These are phyloP conservation scores for Echeveria elegans DNA, from an alignment of 164 flowering plant species.

Conservation along the genomic window DNA sequence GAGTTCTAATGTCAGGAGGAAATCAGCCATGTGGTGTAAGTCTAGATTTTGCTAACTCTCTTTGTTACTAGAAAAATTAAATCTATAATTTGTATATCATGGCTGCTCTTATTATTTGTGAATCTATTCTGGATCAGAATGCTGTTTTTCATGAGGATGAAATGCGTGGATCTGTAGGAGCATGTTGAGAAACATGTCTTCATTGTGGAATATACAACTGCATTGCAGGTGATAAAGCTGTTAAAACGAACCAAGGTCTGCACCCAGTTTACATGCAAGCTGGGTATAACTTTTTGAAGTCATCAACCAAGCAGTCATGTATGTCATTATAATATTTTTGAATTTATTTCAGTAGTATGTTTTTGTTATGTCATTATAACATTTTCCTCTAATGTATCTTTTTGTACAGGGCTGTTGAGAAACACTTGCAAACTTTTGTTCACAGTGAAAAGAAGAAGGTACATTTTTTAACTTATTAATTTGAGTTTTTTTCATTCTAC, in stretches of 20 bases:
- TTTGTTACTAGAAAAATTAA: no score
- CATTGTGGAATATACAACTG: conserved; percentile 20
- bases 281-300: conserved; percentile 91
- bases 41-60: no score
- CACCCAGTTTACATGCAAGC: conserved; percentile 77
- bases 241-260: conserved; percentile 65
- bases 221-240: conserved; percentile 76
- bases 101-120: conserved; percentile 11
- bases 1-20: no score
- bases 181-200: not conserved
- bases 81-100: no score
- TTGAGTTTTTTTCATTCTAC: not conserved
- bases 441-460: conserved; percentile 94
- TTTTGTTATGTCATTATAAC: not conserved
- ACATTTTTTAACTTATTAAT: not conserved
- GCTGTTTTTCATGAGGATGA: no score
- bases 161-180: conserved; percentile 7
- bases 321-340: conserved; percentile 11
- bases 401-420: conserved; percentile 66
- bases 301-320: conserved; percentile 84
- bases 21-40: no score
- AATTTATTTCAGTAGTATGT: not conserved
- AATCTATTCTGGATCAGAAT: conserved; percentile 17
- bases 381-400: conserved; percentile 9
- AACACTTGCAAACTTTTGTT: conserved; percentile 69